Conservation (phyloP, 805 yeast genomes). For the Candida adriatica region DNA sequence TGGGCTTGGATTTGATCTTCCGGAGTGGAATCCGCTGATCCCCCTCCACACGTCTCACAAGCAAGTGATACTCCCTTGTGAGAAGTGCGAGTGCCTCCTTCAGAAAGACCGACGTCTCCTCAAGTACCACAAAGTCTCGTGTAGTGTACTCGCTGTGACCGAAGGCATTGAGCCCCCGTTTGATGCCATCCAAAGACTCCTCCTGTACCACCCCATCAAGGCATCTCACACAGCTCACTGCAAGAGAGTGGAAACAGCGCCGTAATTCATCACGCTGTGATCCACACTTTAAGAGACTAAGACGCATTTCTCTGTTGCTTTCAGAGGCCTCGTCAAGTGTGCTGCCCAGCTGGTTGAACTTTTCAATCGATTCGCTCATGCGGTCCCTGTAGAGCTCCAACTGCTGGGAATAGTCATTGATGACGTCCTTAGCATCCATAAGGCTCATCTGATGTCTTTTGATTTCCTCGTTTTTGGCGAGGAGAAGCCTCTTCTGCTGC, state of each 20-base stretch:
- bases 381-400: slow-evolving; percentile 5
- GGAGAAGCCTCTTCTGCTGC: slow-evolving; percentile 1
- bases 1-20: no score
- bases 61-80: slow-evolving; percentile 5
- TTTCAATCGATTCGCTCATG: slow-evolving; percentile 6
- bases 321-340: slow-evolving; percentile 4
- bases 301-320: slow-evolving; percentile 6
- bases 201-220: slow-evolving; percentile 11
- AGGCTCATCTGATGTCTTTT: slow-evolving; percentile 1
- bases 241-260: slow-evolving; percentile 9
- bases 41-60: slow-evolving; percentile 3
- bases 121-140: slow-evolving; percentile 5
- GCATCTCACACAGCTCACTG: slow-evolving; percentile 10
- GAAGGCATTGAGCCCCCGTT: slow-evolving; percentile 8
- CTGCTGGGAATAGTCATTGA: slow-evolving; percentile 7
- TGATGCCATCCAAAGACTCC: slow-evolving; percentile 9
- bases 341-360: slow-evolving; percentile 5
- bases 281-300: slow-evolving; percentile 6
- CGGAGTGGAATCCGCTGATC: slow-evolving; percentile 7
- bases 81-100: slow-evolving; percentile 10
- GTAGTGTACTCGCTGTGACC: slow-evolving; percentile 1
- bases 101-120: slow-evolving; percentile 7
- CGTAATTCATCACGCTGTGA: slow-evolving; percentile 8
- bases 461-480: slow-evolving; percentile 3
- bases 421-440: slow-evolving; percentile 6